Percentiles rank a stretch among this genome's conserved stretches.
phyloP scores from a whole-genome alignment of 1,284 basidiomycete species.

The Boletus hoseneyae region DNA sequence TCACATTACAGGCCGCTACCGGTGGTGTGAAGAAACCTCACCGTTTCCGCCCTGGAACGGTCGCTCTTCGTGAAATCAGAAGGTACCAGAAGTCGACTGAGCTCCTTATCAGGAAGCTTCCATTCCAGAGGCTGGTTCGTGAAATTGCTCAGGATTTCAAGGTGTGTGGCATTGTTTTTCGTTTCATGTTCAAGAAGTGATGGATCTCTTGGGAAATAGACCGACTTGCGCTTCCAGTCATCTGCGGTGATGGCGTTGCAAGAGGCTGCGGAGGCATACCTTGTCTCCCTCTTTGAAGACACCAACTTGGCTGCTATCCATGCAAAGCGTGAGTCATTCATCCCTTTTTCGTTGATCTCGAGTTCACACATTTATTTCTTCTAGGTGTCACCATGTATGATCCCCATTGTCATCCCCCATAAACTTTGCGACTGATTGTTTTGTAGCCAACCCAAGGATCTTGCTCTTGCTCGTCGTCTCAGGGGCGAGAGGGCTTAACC shows the following conservation, averaged over 20 bases:
- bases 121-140: slow-evolving; percentile 94
- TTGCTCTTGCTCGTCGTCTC: slow-evolving; percentile 85
- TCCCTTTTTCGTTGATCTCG: neutral
- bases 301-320: slow-evolving; percentile 93
- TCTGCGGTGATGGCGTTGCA: slow-evolving; percentile 95
- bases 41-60: slow-evolving; percentile 96
- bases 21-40: slow-evolving; percentile 99
- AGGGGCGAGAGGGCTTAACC: slow-evolving; percentile 83
- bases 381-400: slow-evolving; percentile 70
- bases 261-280: slow-evolving; percentile 96
- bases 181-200: slow-evolving; percentile 3
- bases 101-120: slow-evolving; percentile 93
- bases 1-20: slow-evolving; percentile 58
- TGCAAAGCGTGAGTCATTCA: slow-evolving; percentile 65
- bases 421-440: slow-evolving; percentile 11
- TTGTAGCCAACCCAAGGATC: slow-evolving; percentile 76
- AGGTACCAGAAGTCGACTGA: slow-evolving; percentile 97
- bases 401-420: neutral
- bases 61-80: slow-evolving; percentile 97
- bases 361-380: slow-evolving; percentile 7
- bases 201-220: slow-evolving; percentile 39
- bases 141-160: slow-evolving; percentile 98
- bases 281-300: slow-evolving; percentile 93
- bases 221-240: slow-evolving; percentile 95
- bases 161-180: slow-evolving; percentile 42